Conservation (phyloP, 1,284 basidiomycete species). For the Pisolithus thermaeus region DNA sequence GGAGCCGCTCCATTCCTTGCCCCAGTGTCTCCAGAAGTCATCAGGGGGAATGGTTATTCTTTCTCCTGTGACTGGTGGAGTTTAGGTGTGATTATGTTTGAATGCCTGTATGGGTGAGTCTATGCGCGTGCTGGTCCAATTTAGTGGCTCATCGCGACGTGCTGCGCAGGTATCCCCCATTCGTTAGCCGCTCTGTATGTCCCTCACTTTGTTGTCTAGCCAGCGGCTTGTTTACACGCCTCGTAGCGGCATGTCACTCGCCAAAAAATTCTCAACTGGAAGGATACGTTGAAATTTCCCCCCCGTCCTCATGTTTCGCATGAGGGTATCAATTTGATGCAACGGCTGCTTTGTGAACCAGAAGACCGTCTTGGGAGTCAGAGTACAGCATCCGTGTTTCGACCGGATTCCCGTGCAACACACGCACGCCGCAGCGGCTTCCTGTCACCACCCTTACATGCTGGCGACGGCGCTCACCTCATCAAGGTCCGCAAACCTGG, state of each 20-base stretch:
- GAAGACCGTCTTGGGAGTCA: constrained; percentile 88
- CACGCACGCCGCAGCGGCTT: constrained; percentile 74
- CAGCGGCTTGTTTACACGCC: constrained; percentile 11
- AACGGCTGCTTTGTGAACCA: constrained; percentile 85
- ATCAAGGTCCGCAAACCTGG: constrained; percentile 61
- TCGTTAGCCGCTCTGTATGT: constrained; percentile 84
- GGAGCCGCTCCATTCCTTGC: constrained; percentile 20
- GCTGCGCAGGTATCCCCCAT: constrained; percentile 76
- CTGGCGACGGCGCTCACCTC: constrained; percentile 77
- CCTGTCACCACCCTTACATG: constrained; percentile 44
- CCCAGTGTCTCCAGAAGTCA: constrained; percentile 91
- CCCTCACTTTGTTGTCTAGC: constrained; percentile 8
- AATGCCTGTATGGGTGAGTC: constrained; percentile 81
- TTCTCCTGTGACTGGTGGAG: constrained; percentile 99
- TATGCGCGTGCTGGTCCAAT: constrained; percentile 21
- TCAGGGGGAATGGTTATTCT: constrained; percentile 88
- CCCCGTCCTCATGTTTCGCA: constrained; percentile 76
- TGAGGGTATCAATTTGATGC: constrained; percentile 84
- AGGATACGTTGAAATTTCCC: constrained; percentile 82
- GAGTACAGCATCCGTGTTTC: constrained; percentile 57
- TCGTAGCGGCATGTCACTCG: constrained; percentile 79
- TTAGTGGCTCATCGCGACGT: constrained; percentile 21
- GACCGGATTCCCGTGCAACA: constrained; percentile 73
- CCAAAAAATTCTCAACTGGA: constrained; percentile 93
- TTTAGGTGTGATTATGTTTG: constrained; percentile 89